Base-by-base conservation (phyloP, 257 asterid genomes). In the Buddleja alternifolia region DNA sequence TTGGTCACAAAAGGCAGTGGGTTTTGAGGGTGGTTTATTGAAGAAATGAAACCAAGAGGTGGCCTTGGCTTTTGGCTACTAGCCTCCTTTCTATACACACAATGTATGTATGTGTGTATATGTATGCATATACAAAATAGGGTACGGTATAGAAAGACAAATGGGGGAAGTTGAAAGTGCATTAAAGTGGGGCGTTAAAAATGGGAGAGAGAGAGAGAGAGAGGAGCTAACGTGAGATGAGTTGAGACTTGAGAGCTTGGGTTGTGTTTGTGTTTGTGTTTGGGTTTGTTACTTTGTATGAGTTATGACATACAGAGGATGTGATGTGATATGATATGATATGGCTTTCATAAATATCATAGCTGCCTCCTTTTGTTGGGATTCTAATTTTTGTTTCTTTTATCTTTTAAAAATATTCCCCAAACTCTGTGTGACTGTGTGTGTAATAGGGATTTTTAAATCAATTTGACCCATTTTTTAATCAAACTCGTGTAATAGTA, bases 1-100 rank as follows among this genome's bases (percentile, higher is more conserved):
- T 60, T 73, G 82, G 72, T 70, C 75, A 73, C 87, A 70, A 73
- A 77, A 72, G 85, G 80, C 63, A 71, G 63, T 70, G 74, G 77
- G 46, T 60, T 59, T 64, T 47, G 75, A 63, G 47, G 67, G 73
- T 70, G 74, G 77, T 74, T 78, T 70, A 67, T 54, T 69, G 70
- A 47, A 64, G 69, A 52, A n/a, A n/a, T n/a, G n/a, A n/a, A 53
- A 53, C 76, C 62, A 71, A 61, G 72, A 66, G 67, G 67, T 70
- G 75, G 70, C 71, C 56, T 51, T 34, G 67, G 68, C 39, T 24
- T 54, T 70, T 54, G 50, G 73, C 54, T 24, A 51, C 60, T 36
- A n/a, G n/a, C n/a, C n/a, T n/a, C n/a, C n/a, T n/a, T n/a, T n/a
- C n/a, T n/a, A 44, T 52, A 51, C 66, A 56, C 64, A 53, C 73